Evolutionary conservation across 208 protist genomes (phyloP).

Genomic region (Kentomonas sorsogonicus): DNA sequence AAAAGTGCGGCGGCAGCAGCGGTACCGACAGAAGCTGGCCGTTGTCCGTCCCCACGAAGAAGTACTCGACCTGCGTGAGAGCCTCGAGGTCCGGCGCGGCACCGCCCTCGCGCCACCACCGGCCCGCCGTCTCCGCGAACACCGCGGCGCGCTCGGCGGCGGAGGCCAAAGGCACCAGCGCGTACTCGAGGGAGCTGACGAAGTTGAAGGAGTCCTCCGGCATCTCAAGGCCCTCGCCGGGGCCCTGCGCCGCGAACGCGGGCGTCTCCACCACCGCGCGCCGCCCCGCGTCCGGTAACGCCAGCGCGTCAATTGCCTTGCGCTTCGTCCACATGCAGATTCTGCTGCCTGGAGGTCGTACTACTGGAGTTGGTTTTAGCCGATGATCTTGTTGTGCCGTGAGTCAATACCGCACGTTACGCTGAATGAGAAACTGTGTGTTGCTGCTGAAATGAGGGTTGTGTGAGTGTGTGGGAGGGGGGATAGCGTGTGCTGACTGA

Average conservation of each 20-base stretch:
- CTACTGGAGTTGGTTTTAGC: too few species aligned
- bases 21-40: slow-evolving; percentile 54
- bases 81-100: slow-evolving; percentile 11
- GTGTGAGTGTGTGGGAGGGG: too few species aligned
- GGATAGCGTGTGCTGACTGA: too few species aligned
- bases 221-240: slow-evolving; percentile 10
- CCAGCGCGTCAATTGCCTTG: slow-evolving; percentile 21
- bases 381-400: too few species aligned
- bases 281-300: slow-evolving; percentile 2
- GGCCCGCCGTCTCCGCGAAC: slow-evolving; percentile 24
- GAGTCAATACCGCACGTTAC: too few species aligned
- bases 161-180: slow-evolving; percentile 43
- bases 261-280: slow-evolving; percentile 15
- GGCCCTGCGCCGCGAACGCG: neutral
- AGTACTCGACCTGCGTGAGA: slow-evolving; percentile 76
- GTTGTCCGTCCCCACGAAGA: slow-evolving; percentile 60
- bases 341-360: too few species aligned
- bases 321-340: slow-evolving; percentile 26
- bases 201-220: slow-evolving; percentile 39
- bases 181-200: slow-evolving; percentile 45
- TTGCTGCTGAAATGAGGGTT: too few species aligned
- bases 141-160: too few species aligned
- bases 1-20: slow-evolving; percentile 50
- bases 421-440: too few species aligned
- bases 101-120: slow-evolving; percentile 28